phyloP scores from a whole-genome alignment of 2,329 filamentous ascomycete species.

The Xylariaceae sp. region DNA sequence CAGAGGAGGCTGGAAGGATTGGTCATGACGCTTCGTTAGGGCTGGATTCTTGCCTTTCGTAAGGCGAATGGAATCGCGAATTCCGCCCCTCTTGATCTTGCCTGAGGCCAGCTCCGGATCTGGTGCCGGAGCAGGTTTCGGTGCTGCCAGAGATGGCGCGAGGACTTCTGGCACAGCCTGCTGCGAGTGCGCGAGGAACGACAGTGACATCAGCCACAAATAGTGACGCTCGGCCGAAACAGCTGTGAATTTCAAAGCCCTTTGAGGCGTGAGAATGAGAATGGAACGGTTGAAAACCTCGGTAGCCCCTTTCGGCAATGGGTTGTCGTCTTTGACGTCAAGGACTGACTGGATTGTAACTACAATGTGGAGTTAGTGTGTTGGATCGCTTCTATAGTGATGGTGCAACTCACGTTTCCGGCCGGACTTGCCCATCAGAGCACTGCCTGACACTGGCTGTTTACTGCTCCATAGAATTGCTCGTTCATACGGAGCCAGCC shows the following conservation, averaged over 20 bases:
- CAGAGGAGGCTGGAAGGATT: constrained; percentile 4
- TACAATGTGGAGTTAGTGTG: constrained; percentile 36
- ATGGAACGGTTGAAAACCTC: constrained; percentile 87
- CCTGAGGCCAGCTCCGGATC: constrained; percentile 45
- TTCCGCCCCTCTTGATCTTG: constrained; percentile 52
- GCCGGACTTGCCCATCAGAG: constrained; percentile 88
- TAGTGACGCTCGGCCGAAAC: constrained; percentile 81
- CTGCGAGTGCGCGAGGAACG: constrained; percentile 87
- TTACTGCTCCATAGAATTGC: constrained; percentile 98
- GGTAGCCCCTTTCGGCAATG: constrained; percentile 66
- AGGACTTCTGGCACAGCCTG: constrained; percentile 75
- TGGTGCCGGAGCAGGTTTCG: constrained; percentile 35
- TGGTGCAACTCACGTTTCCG: constrained; percentile 72
- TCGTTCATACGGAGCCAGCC: constrained; percentile 93
- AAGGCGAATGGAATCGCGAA: constrained; percentile 84
- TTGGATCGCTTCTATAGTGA: constrained; percentile 5
- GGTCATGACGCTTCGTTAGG: constrained; percentile 32
- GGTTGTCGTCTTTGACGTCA: constrained; percentile 92
- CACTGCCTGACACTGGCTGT: constrained; percentile 83
- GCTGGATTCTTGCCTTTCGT: constrained; percentile 66
- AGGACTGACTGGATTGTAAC: constrained; percentile 94
- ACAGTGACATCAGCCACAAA: constrained; percentile 89
- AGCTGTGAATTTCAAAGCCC: constrained; percentile 93
- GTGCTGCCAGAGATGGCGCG: constrained; percentile 41
- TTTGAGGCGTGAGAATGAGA: constrained; percentile 85